Evolutionary conservation across 441 rosid species (phyloP).

Genomic region (Capsella rubella): DNA sequence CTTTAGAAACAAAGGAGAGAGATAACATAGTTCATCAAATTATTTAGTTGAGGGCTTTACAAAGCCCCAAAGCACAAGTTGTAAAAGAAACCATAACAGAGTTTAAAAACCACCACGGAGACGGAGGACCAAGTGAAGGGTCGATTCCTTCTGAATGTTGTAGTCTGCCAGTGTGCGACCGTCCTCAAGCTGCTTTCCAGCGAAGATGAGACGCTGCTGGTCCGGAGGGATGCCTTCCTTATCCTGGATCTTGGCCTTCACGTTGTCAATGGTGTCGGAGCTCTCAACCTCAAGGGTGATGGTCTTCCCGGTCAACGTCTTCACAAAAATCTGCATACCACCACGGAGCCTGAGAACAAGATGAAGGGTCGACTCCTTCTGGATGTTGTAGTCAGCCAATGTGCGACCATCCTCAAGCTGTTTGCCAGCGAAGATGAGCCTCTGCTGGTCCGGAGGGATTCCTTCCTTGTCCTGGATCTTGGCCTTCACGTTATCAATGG

Average conservation of each 20-base stretch:
- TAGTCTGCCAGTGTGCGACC: constrained; percentile 63
- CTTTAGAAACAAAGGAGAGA: background rate
- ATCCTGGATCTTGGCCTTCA: constrained; percentile 49
- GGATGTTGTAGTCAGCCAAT: too few species aligned
- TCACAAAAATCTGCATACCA: constrained; percentile 34
- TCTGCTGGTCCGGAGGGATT: constrained; percentile 64
- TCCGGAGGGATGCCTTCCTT: constrained; percentile 50
- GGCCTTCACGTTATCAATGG: constrained; percentile 63
- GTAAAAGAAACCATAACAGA: background rate
- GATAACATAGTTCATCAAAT: background rate
- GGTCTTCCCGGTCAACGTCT: constrained; percentile 46
- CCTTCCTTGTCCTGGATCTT: constrained; percentile 74
- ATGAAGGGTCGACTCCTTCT: too few species aligned
- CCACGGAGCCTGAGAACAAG: constrained; percentile 29
- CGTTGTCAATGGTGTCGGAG: constrained; percentile 50
- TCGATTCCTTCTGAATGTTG: constrained; percentile 65
- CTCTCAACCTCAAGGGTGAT: constrained; percentile 48
- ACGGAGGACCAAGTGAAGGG: constrained; percentile 66
- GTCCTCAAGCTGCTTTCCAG: constrained; percentile 67
- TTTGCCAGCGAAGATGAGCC: too few species aligned
- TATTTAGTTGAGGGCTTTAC: background rate
- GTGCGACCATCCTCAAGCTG: too few species aligned
- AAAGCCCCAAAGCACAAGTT: background rate
- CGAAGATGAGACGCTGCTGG: constrained; percentile 59
- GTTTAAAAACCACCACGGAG: constrained; percentile 55